Percentiles rank a stretch among this genome's conserved stretches.
Conservation (phyloP, 257 asterid genomes). For the Solanum pimpinellifolium region DNA sequence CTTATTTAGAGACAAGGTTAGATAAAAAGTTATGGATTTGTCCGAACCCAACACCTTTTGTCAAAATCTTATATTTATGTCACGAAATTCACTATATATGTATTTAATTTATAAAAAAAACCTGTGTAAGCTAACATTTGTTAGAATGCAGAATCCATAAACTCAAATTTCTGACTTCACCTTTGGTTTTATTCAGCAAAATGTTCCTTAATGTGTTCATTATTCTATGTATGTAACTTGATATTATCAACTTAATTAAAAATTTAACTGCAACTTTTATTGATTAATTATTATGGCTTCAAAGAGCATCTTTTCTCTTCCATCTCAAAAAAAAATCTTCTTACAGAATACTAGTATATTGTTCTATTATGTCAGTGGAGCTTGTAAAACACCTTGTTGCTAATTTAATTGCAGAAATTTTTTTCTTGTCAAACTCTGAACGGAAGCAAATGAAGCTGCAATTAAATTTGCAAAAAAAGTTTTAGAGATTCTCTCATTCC, state of each 20-base stretch:
- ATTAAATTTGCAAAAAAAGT: no score
- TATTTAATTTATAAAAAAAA: not conserved
- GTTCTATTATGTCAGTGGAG: no score
- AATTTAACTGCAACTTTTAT: slow-evolving; percentile 2
- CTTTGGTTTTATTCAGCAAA: not conserved
- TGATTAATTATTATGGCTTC: no score
- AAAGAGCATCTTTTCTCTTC: no score
- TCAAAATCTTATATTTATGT: not conserved
- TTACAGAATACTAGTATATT: no score
- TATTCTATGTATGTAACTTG: not conserved
- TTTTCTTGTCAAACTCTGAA: no score
- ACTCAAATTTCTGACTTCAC: not conserved
- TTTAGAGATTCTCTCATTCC: no score
- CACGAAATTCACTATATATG: not conserved
- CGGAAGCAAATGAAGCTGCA: no score
- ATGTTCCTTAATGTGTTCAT: not conserved
- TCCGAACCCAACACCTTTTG: not conserved
- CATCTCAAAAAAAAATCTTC: no score
- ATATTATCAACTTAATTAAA: slow-evolving; percentile 5
- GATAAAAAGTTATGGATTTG: not conserved
- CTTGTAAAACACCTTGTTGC: no score
- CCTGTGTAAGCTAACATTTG: not conserved
- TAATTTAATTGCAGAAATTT: no score
- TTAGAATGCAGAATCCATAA: not conserved
- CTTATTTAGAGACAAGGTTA: not conserved